Conservation (phyloP, 164 flowering plant genomes). For the Cinnamomum chago region DNA sequence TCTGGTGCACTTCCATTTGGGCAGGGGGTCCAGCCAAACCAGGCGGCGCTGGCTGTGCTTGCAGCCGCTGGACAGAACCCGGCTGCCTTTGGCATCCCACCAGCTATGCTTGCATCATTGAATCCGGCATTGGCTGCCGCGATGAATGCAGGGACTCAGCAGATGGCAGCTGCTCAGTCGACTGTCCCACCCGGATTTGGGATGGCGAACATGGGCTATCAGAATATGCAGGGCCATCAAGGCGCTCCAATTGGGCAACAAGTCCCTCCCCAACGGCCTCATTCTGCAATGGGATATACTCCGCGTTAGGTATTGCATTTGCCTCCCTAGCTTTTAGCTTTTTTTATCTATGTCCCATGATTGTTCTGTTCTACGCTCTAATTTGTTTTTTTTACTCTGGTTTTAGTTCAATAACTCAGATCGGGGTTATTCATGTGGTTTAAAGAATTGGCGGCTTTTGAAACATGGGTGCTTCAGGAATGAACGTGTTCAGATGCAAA, state of each 20-base stretch:
- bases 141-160: conserved; percentile 10
- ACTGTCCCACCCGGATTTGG: conserved; percentile 14
- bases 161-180: conserved; percentile 5
- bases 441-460: conserved; percentile 31
- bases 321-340: not conserved
- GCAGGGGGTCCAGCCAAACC: conserved; percentile 18
- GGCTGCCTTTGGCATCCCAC: conserved; percentile 28
- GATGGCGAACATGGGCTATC: conserved; percentile 22
- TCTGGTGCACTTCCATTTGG: conserved; percentile 18
- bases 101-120: conserved; percentile 20
- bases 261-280: conserved; percentile 18
- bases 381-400: conserved; percentile 14
- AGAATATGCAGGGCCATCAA: conserved; percentile 19
- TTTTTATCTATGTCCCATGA: not conserved
- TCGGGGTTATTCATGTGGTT: conserved; percentile 32
- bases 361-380: conserved; percentile 11
- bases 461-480: conserved; percentile 22
- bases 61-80: conserved; percentile 36
- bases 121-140: conserved; percentile 23
- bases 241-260: conserved; percentile 15
- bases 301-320: conserved; percentile 26
- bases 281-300: conserved; percentile 15
- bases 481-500: conserved; percentile 28
- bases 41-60: conserved; percentile 27
- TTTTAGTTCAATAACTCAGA: conserved; percentile 25